Evolutionary conservation across 805 yeast genomes (phyloP), one percentile per base, ranked within the genome.

Genomic region (Wickerhamiella australiensis): DNA sequence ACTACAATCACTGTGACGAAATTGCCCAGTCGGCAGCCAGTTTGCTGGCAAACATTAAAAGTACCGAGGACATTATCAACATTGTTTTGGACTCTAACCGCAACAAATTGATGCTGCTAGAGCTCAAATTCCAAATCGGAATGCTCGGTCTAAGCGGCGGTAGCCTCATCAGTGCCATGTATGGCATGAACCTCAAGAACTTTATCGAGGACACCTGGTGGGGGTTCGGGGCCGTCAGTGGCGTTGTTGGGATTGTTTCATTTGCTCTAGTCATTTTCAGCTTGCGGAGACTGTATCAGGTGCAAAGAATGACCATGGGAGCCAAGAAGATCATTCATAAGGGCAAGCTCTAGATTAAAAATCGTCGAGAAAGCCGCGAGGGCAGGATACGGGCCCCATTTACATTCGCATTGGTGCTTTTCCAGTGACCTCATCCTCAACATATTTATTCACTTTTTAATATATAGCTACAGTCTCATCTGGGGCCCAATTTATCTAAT

Each of bases 101-200:
- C 65, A 92, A 92, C 65, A 86, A 90, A 56, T 71, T 92, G 53
- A 87, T 92, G 96, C 64, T 87, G 25, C 69, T 92, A 36, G 94
- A 95, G 2, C 70, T 92, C 50, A 74, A 82, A 57, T 85, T 86
- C 62, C 80, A 92, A 46, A 79, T 86, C 22, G 92, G 94, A 0
- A 72, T 94, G 50, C 68, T 92, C 31, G 81, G 95, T 3, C 69
- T 88, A 59, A 94, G 94, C 1, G 76, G 80, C 13, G 82, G 92
- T 1, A 68, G 94, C 42, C 85, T 84, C 56, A 62, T 85, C 13
- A 92, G 95, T 1, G 82, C 96, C 0, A 68, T 86, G 9, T 92
- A 88, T 64, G 99, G 99, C 31, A 92, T 92, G 98, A 92, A 92
- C 65, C 69, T 92, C 63, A 85, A 83, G 60, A 92, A 90, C 65